Evolutionary conservation across 2,329 filamentous ascomycete genomes (phyloP), one percentile per base, ranked within the genome.

Genomic region (Boeremia lycopersici): DNA sequence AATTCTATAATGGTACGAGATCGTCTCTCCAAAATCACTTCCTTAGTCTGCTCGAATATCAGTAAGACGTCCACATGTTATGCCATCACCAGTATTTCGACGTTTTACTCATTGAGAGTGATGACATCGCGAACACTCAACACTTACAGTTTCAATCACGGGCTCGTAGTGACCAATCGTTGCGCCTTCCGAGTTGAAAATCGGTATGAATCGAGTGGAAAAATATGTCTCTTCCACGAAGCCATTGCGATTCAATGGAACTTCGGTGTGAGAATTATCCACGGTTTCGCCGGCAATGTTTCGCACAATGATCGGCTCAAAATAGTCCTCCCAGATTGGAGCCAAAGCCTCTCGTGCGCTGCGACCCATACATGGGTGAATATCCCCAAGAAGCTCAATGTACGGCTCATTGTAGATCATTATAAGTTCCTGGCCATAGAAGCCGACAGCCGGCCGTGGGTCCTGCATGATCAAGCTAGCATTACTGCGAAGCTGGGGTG

Each of bases 191-290:
- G 81, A 79, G 3, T 89, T 89, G 2, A 92, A 81, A 38, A 93
- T 78, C 0, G 90, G 90, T 25, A 92, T 86, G 29, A 93, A 85
- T 2, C 86, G 88, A 86, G 89, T 91, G 12, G 87, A 89, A 70
- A 92, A 93, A 67, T 89, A 93, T 0, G 88, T 86, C 67, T 93
- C 90, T 72, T 95, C 89, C 5, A 90, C 73, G 57, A 83, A 89
- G 1, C 85, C 84, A 57, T 87, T 82, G 8, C 89, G 84, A 15
- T 81, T 77, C 25, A 93, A 80, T 63, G 91, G 90, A 1, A 93
- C 79, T 40, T 84, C 83, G 55, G 91, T 87, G 63, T 93, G 89
- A 52, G 90, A 84, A 67, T 69, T 59, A 30, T 60, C 59, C 1
- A 70, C 47, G 0, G 65, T 64, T 31, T 68, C 59, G 8, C 67